Percentiles rank a stretch among this genome's conserved stretches.
phyloP scores from a whole-genome alignment of 805 yeast genomes.

The Zygoascus flipseniorum region DNA sequence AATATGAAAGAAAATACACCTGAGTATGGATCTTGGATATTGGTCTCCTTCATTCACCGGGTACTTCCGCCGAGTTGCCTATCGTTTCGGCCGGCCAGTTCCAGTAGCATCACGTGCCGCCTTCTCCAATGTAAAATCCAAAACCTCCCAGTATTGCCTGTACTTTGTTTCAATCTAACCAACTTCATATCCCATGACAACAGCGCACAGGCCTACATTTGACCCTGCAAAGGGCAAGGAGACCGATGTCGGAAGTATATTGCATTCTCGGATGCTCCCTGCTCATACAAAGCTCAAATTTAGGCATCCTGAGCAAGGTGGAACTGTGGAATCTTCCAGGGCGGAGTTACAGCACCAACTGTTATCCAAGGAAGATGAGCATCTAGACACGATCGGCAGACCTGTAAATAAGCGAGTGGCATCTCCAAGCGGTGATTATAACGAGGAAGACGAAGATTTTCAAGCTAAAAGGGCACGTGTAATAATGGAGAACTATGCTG shows the following conservation, averaged over 20 bases:
- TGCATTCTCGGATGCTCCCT: constrained; percentile 46
- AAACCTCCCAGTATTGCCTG: too few relatives aligned
- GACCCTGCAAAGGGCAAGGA: constrained; percentile 55
- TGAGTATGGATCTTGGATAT: too few relatives aligned
- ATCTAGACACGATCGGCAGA: constrained; percentile 12
- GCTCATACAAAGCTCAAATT: constrained; percentile 47
- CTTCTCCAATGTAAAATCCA: too few relatives aligned
- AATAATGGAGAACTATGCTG: constrained; percentile 4
- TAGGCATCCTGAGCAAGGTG: constrained; percentile 32
- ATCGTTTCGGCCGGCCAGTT: too few relatives aligned
- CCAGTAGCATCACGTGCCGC: too few relatives aligned
- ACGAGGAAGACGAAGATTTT: constrained; percentile 10
- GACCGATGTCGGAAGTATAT: constrained; percentile 33
- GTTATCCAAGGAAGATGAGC: constrained; percentile 17
- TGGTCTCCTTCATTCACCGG: too few relatives aligned
- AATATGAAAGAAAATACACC: too few relatives aligned
- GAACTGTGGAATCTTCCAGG: constrained; percentile 19
- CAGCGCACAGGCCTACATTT: constrained; percentile 62
- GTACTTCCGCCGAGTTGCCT: too few relatives aligned
- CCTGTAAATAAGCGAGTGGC: not conserved
- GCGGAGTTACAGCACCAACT: constrained; percentile 22
- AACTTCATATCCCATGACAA: constrained; percentile 38
- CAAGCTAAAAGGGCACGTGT: constrained; percentile 14
- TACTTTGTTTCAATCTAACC: too few relatives aligned
- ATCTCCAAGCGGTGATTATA: not conserved